phyloP scores from a whole-genome alignment of 1,139 yeast genomes.

The Debaryomyces subglobosus region DNA sequence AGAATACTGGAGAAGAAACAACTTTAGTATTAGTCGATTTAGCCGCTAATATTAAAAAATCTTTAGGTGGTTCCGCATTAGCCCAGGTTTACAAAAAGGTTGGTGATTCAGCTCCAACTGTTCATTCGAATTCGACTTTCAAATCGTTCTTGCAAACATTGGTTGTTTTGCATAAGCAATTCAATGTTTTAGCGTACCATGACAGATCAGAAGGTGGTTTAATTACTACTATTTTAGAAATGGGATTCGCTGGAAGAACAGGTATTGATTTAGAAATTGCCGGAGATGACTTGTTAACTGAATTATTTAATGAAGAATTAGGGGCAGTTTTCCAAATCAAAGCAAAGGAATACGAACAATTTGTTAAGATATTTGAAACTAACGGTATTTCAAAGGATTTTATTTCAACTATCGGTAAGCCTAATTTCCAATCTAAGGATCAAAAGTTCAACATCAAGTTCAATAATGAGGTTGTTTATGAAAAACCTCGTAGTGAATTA shows the following conservation, averaged over 20 bases:
- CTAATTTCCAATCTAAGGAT: conserved; percentile 45
- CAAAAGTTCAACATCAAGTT: conserved; percentile 55
- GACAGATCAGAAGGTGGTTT: conserved; percentile 98
- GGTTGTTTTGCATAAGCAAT: conserved; percentile 66
- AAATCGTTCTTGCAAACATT: conserved; percentile 72
- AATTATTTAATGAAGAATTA: conserved; percentile 86
- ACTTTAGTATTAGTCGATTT: conserved; percentile 80
- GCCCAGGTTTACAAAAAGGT: conserved; percentile 91
- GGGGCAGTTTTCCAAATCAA: conserved; percentile 95
- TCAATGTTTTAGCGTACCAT: conserved; percentile 85
- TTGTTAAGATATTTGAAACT: conserved; percentile 54
- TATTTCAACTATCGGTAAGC: conserved; percentile 68
- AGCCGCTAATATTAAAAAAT: conserved; percentile 57
- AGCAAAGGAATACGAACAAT: conserved; percentile 53
- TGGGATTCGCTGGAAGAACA: conserved; percentile 96
- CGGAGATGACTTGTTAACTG: conserved; percentile 47
- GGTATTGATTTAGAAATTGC: conserved; percentile 58
- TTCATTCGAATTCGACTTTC: conserved; percentile 64
- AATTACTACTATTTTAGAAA: conserved; percentile 80
- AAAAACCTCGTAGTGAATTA: conserved; percentile 64
- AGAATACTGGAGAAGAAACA: conserved; percentile 50
- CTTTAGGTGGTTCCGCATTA: conserved; percentile 92
- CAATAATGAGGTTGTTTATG: conserved; percentile 51
- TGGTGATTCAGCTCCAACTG: conserved; percentile 84
- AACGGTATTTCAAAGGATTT: conserved; percentile 59